Evolutionary conservation across 2,329 filamentous ascomycete species (phyloP).

Genomic region (Claviceps fusiformis): DNA sequence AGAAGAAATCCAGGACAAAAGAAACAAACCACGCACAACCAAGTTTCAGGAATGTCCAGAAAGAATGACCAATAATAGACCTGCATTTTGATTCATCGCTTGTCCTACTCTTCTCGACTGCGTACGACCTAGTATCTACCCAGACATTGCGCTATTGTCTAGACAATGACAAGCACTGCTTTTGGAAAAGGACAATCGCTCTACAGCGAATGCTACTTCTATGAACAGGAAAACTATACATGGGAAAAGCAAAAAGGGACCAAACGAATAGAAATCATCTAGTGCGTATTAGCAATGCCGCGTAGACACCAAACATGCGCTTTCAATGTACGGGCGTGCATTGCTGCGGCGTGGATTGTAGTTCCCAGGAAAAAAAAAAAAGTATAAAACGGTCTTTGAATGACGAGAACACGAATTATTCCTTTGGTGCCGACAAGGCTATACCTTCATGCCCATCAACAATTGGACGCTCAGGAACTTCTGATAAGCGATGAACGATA

Average conservation of each 20-base stretch:
- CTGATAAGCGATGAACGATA: no score
- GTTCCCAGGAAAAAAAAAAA: background rate
- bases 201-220: background rate
- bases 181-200: background rate
- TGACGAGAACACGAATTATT: background rate
- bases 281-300: background rate
- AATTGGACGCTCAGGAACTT: no score
- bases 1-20: no score
- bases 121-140: no score
- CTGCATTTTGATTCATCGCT: no score
- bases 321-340: no score
- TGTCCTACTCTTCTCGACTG: no score
- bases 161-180: background rate
- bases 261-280: background rate
- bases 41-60: no score
- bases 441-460: no score
- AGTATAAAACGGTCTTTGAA: background rate
- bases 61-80: no score
- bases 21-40: no score
- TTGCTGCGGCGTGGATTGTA: background rate
- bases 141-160: background rate
- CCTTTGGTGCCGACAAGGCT: no score
- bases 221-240: background rate
- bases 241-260: background rate
- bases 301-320: background rate